Base-by-base conservation (phyloP, 106 monocot genomes). In the Gastrodia elata region DNA sequence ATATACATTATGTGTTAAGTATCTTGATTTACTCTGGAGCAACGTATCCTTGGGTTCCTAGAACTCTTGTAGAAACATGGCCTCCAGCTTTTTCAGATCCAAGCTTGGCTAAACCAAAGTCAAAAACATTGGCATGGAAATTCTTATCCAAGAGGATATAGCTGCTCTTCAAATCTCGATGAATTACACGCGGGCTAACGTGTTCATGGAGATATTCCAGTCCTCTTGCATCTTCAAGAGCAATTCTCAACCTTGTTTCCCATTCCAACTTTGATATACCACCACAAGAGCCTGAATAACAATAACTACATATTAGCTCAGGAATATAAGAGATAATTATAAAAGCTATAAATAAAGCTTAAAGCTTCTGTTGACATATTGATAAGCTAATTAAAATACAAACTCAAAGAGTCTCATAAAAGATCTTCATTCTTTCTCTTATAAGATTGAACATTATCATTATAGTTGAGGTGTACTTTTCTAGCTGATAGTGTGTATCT, bases 101-200 rank as follows among this genome's bases (percentile, higher is more conserved):
- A 83, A 93, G 83, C 75, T 98, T 98, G 46, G 98, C 98, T 56
- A 93, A 79, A 39, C 98, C 98, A 81, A 98, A 93, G 82, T 93
- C 98, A 68, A 93, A 93, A 18, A 98, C 91, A 77, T 87, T 98
- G 26, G 98, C 93, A 84, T 85, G 91, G 68, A 91, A 98, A 65
- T 89, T 85, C 39, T 64, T 87, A 78, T 93, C 93, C 68, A 98
- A 76, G 28, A 98, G 80, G 73, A 98, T 98, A 78, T 98, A 93
- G 83, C 98, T 98, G 78, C 93, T 98, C 83, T 98, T 98, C 77
- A 98, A 98, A 82, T 98, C 98, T 52, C 93, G 81, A 72, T 98
- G 97, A 69, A 98, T 98, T 43, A 98, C 93, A 33, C 91, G 98
- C 34, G 98, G 98, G 64, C 35, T 89, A 27, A 88, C 93, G 64